Evolutionary conservation across 139 green algal genomes (phyloP), one percentile per base, ranked within the genome.

Genomic region (Closterium sp.): DNA sequence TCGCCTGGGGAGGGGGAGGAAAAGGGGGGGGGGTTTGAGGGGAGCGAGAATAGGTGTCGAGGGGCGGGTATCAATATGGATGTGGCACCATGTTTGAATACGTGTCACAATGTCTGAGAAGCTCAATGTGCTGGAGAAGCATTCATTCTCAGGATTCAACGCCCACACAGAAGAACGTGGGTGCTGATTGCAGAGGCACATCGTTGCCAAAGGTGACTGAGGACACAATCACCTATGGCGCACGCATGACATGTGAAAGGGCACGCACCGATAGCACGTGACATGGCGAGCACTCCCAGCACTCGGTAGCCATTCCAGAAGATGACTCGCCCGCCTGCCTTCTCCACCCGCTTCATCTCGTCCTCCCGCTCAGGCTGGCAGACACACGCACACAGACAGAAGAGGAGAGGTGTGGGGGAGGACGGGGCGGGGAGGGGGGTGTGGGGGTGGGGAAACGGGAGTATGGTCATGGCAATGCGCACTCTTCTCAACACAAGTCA

Each of bases 271-370:
- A 97, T 97, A 33, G 96, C 96, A 4, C 96, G 93, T 2, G 94
- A 96, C 86, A 97, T 96, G 3, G 96, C 96, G 33, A 97, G 93
- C 89, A 97, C 93, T 1, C 96, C 96, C 94, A 97, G 97, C 25
- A 97, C 96, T 4, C 96, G 94, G 30, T 96, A 95, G 12, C 96
- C 96, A 86, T 97, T 97, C 94, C 95, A 97, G 83, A 96, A 97
- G 34, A 97, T 92, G 33, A 97, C 97, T 76, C 97, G 95, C 21
- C 96, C 96, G 0, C 96, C 96, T 28, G 95, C 95, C 31, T 94
- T 94, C 87, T 97, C 95, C 84, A 97, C 95, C 28, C 96, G 95
- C 7, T 92, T 94, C 92, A 95, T 97, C 88, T 97, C 96, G 88
- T 97, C 96, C 43, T 96, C 95, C 1, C 96, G 89, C 0, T 96